These are phyloP conservation scores for Hansenula sp. DNA, from an alignment of 1,139 yeast species.

Conservation along the genomic window DNA sequence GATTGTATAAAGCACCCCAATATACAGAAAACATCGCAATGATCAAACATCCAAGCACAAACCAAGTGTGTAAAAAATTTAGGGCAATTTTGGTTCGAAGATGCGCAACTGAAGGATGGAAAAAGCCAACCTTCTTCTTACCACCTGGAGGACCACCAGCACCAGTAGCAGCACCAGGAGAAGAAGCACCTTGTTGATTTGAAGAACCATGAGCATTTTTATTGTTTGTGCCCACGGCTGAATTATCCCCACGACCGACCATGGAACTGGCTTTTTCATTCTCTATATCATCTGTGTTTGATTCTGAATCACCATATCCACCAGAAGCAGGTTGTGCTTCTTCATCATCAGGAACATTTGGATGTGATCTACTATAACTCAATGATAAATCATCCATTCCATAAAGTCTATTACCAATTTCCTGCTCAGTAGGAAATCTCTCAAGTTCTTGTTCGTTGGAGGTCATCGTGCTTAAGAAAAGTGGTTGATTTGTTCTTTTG, in stretches of 20 bases:
- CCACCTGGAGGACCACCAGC: slow-evolving; percentile 2
- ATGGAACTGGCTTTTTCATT: background rate
- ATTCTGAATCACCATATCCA: background rate
- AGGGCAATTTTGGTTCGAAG: slow-evolving; percentile 10
- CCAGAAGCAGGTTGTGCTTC: background rate
- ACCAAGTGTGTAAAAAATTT: slow-evolving; percentile 13
- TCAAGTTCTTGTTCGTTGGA: background rate
- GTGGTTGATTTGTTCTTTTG: no score
- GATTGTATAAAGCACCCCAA: slow-evolving; percentile 55
- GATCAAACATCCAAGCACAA: slow-evolving; percentile 16
- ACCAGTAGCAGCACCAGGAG: background rate
- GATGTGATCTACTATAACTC: background rate
- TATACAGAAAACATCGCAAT: slow-evolving; percentile 43
- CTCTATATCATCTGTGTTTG: background rate
- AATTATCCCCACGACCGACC: background rate
- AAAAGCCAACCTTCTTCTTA: slow-evolving; percentile 15
- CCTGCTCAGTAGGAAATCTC: background rate
- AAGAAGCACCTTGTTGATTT: no score
- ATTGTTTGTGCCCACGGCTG: no score
- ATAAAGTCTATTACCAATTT: background rate
- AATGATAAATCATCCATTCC: background rate
- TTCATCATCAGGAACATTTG: background rate
- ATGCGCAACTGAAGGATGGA: slow-evolving; percentile 9
- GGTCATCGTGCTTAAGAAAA: no score
- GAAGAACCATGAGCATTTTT: no score